phyloP scores from a whole-genome alignment of 345 rosid genomes.

The Ceriops tagal region DNA sequence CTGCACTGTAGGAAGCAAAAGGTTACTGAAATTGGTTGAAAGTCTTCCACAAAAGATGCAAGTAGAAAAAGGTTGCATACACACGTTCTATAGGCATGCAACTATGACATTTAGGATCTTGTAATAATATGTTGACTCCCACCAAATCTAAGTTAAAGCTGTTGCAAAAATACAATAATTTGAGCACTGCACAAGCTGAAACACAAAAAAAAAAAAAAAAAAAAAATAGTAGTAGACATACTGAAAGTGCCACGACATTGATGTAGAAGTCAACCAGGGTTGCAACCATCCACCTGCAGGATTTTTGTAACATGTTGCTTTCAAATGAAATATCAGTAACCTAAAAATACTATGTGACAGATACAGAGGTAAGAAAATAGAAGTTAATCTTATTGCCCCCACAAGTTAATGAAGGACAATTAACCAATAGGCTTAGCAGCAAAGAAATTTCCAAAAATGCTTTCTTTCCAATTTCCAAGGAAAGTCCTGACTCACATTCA shows the following conservation, averaged over 20 bases:
- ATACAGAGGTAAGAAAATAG: no score
- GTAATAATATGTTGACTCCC: background rate
- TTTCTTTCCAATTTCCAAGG: background rate
- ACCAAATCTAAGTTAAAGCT: background rate
- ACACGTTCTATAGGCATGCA: background rate
- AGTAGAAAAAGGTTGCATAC: background rate
- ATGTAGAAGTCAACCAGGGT: slow-evolving; percentile 73
- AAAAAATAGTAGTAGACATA: slow-evolving; percentile 33
- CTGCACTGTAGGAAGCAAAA: no score
- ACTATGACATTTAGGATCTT: background rate
- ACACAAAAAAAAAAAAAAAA: background rate
- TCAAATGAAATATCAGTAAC: background rate
- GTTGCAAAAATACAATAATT: no score
- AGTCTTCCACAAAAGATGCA: background rate
- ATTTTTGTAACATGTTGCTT: background rate
- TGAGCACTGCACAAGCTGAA: background rate
- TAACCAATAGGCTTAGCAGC: background rate
- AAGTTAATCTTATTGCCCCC: no score
- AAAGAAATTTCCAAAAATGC: background rate
- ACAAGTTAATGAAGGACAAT: no score
- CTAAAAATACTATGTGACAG: no score
- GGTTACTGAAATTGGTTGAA: background rate
- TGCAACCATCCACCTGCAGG: slow-evolving; percentile 75
- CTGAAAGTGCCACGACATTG: slow-evolving; percentile 56
- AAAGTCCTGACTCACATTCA: background rate